Conservation (phyloP, 2,329 filamentous ascomycete species). For the Hypocreales sp. region DNA sequence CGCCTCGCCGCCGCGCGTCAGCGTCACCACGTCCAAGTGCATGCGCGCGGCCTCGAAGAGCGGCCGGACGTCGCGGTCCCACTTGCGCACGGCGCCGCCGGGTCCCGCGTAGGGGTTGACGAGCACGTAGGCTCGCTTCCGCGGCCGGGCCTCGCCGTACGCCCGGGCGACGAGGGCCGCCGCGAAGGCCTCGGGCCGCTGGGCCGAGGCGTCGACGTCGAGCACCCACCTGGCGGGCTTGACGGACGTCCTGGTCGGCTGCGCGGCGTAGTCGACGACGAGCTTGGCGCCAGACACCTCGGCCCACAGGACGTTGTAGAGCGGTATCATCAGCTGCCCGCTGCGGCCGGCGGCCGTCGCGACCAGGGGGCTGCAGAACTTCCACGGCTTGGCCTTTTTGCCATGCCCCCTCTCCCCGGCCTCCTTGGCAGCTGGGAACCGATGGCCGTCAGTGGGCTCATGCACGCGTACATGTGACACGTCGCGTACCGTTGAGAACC, state of each 20-base stretch:
- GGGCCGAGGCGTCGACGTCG: slow-evolving; percentile 22
- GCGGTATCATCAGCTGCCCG: slow-evolving; percentile 37
- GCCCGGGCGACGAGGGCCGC: slow-evolving; percentile 49
- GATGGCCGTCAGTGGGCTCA: no score
- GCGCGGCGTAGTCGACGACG: slow-evolving; percentile 56
- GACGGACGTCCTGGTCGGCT: slow-evolving; percentile 41
- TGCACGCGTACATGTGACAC: no score
- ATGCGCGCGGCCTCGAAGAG: slow-evolving; percentile 73
- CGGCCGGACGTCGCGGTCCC: slow-evolving; percentile 61
- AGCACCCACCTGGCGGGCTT: slow-evolving; percentile 40
- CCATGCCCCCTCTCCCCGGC: no score
- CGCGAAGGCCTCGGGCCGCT: slow-evolving; percentile 43
- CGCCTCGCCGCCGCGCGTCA: slow-evolving; percentile 61
- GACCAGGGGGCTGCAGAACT: no score
- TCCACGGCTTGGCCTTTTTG: background rate
- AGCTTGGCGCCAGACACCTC: slow-evolving; percentile 45
- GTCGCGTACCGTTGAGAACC: slow-evolving; percentile 18
- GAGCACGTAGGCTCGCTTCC: slow-evolving; percentile 71
- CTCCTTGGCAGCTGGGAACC: no score
- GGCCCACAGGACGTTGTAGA: slow-evolving; percentile 77
- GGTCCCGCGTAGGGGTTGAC: slow-evolving; percentile 86
- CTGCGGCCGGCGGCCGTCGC: background rate
- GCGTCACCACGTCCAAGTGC: slow-evolving; percentile 56
- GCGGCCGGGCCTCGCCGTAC: slow-evolving; percentile 51
- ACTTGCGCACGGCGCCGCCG: slow-evolving; percentile 58